Conservation (phyloP, 208 protist genomes). For the Crithidia mellificae region DNA sequence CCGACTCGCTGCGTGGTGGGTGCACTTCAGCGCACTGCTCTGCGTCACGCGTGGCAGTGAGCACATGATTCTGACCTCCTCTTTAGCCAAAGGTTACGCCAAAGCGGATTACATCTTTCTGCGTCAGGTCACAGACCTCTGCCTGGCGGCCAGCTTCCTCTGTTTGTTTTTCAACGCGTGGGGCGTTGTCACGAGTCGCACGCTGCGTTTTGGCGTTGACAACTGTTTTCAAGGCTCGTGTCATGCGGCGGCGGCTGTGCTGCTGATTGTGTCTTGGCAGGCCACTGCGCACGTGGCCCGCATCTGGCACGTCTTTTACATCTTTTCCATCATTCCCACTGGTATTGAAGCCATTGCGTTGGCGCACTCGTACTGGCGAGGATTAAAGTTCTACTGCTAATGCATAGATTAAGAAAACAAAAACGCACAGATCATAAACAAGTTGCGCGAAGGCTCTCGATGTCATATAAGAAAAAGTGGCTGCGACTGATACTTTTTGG, state of each 20-base stretch:
- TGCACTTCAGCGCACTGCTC: slow-evolving; percentile 66
- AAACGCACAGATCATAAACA: no score
- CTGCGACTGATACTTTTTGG: no score
- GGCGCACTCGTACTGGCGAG: slow-evolving; percentile 44
- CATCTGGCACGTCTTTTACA: slow-evolving; percentile 76
- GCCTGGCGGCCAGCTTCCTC: slow-evolving; percentile 50
- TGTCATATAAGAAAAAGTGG: no score
- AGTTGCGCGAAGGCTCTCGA: no score
- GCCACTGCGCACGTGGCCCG: slow-evolving; percentile 39
- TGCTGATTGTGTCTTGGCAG: slow-evolving; percentile 61
- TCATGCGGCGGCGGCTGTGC: slow-evolving; percentile 50
- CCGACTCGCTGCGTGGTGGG: slow-evolving; percentile 42
- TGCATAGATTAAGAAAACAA: no score
- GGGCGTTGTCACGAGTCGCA: slow-evolving; percentile 66
- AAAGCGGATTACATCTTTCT: slow-evolving; percentile 48
- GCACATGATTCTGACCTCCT: slow-evolving; percentile 49
- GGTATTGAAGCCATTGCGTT: slow-evolving; percentile 54
- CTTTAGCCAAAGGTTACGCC: slow-evolving; percentile 32
- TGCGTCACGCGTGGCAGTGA: slow-evolving; percentile 51
- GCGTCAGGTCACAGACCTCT: slow-evolving; percentile 39
- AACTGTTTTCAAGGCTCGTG: slow-evolving; percentile 62
- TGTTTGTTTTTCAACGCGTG: slow-evolving; percentile 51
- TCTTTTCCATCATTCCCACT: slow-evolving; percentile 71
- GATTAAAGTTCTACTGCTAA: slow-evolving; percentile 52
- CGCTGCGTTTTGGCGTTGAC: slow-evolving; percentile 53